A percentile compares a stretch with the other conserved stretches of the same genome.
Conservation (phyloP, 179 eudicot species). For the Heliamphora pulchella region DNA sequence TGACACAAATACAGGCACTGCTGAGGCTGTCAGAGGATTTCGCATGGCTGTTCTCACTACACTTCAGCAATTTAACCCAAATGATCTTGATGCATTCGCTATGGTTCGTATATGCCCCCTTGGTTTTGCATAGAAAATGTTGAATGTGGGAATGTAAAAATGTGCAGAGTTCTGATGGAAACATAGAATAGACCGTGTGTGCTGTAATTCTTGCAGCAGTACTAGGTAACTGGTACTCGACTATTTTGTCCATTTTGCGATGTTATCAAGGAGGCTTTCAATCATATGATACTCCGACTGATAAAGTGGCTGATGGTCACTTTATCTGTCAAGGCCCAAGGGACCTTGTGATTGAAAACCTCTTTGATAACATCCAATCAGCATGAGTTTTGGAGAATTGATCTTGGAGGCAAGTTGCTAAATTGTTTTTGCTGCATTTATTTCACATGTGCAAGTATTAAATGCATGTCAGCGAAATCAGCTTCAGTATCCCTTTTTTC, state of each 20-base stretch:
- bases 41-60: slow-evolving; percentile 97
- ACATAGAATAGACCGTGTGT: background rate
- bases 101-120: slow-evolving; percentile 47
- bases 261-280: background rate
- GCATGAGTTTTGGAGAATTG: no score
- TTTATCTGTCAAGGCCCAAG: background rate
- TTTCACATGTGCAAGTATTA: background rate
- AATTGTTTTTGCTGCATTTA: slow-evolving; percentile 12
- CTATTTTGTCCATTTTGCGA: background rate
- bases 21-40: slow-evolving; percentile 84
- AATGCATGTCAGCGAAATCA: no score
- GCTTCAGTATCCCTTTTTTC: background rate
- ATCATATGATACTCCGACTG: background rate
- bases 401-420: background rate
- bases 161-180: background rate
- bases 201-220: background rate
- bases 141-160: background rate
- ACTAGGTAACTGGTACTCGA: background rate
- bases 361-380: no score
- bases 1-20: slow-evolving; percentile 65
- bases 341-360: no score
- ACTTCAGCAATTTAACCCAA: slow-evolving; percentile 78
- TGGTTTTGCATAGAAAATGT: slow-evolving; percentile 2
- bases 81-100: slow-evolving; percentile 91
- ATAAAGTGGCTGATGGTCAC: background rate